Base-by-base conservation (phyloP, 2,329 filamentous ascomycete species). In the Colletotrichum noveboracense region DNA sequence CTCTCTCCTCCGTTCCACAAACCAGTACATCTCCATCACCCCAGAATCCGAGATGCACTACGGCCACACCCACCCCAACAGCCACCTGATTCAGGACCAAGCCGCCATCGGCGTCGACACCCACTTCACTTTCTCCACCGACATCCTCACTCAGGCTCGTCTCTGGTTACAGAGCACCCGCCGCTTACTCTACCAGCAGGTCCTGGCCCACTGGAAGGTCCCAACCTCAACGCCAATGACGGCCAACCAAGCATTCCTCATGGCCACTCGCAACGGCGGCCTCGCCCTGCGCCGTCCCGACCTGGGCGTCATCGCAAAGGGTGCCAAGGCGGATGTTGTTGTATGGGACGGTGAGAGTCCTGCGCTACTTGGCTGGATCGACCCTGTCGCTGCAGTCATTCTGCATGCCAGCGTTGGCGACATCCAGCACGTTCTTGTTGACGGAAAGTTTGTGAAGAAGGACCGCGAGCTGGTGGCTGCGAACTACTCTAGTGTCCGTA, bases 21-120 rank as follows among this genome's bases (percentile, higher is more conserved):
- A 91, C 80, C 87, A 91, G 66, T 88, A 88, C 81, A 81, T 92
- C 56, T 89, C 89, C 67, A 89, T 89, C 74, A 92, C 91, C 0
- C 89, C 90, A 2, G 91, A 92, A 78, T 90, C 88, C 0, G 90
- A 92, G 78, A 88, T 90, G 85, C 89, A 91, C 79, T 91, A 88
- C 80, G 90, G 90, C n/a, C 89, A 90, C 78, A 84, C 82, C 1
- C 88, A 91, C 73, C 84, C 85, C 2, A 79, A 81, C 48, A 84
- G 82, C 21, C 84, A 88, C 69, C 79, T 84, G 10, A 82, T 88
- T 32, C 85, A 85, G 32, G 89, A 92, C 78, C 89, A 91, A 76
- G 86, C 85, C 2, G 81, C 88, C 2, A 84, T 92, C 0, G 90
- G 90, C 4, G 83, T 91, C 12, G 89, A 92, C 78, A 91, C 88